A percentile compares a stretch with the other conserved stretches of the same genome.
Evolutionary conservation across 2,329 filamentous ascomycete species (phyloP).

Genomic region (Fusarium sororula): DNA sequence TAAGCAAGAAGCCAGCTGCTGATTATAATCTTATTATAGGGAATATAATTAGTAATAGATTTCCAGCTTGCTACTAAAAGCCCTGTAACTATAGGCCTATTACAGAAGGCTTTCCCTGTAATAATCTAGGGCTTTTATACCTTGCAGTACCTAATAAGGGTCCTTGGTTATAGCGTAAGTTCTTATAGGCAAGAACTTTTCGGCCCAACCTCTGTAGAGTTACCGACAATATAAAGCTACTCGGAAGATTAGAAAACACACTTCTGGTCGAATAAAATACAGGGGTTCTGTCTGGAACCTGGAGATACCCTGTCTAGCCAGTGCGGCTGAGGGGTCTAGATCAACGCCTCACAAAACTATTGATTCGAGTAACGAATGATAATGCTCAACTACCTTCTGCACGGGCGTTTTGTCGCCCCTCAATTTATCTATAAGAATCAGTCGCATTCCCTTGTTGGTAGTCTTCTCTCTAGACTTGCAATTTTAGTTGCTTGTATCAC

Average conservation of each 20-base stretch:
- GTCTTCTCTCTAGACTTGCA: fast-evolving
- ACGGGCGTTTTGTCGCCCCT: not conserved
- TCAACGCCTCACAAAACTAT: not conserved
- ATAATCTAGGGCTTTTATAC: too few species aligned
- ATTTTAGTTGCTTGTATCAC: too few species aligned
- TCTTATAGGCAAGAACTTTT: too few species aligned
- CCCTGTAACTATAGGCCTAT: too few species aligned
- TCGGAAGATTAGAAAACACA: not conserved
- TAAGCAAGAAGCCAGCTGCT: too few species aligned
- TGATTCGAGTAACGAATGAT: not conserved
- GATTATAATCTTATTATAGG: too few species aligned
- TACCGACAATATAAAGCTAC: not conserved
- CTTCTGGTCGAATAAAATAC: fast-evolving
- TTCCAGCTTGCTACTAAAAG: too few species aligned
- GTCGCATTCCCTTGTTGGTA: fast-evolving
- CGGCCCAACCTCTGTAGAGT: too few species aligned
- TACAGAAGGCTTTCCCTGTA: too few species aligned
- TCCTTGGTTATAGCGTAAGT: too few species aligned
- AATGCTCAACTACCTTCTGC: not conserved
- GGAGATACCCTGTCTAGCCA: not conserved
- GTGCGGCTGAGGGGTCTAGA: conserved; percentile 9
- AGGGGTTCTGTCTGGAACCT: not conserved
- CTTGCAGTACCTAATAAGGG: too few species aligned
- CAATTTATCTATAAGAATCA: not conserved
- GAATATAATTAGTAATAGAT: too few species aligned